A percentile compares a stretch with the other conserved stretches of the same genome.
Evolutionary conservation across 192 early-diverging fungal genomes (phyloP).

Genomic region (Diversispora epigaea): DNA sequence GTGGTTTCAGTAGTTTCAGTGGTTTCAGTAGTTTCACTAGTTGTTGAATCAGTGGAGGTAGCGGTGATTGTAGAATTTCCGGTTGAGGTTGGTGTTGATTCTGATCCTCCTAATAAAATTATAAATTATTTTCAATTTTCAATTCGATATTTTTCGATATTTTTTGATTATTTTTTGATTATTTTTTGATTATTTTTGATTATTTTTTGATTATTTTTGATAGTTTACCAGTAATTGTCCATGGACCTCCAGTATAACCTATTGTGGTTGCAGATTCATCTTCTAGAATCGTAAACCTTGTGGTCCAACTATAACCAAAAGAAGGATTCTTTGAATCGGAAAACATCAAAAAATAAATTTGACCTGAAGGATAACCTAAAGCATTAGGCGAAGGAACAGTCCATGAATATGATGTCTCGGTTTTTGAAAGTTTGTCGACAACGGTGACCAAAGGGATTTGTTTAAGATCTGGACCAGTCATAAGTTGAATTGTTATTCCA

Average conservation of each 20-base stretch:
- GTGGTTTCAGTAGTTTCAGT: too few species aligned
- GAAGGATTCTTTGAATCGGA: not conserved
- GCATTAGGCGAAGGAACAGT: not conserved
- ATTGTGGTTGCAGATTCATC: not conserved
- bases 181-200: not conserved
- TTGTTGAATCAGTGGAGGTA: too few species aligned
- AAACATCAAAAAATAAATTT: conserved; percentile 28
- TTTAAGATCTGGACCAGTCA: not conserved
- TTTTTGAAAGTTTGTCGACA: not conserved
- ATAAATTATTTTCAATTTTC: too few species aligned
- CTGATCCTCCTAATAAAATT: too few species aligned
- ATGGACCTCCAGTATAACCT: not conserved
- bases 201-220: not conserved
- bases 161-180: too few species aligned
- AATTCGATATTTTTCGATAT: too few species aligned
- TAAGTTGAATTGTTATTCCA: not conserved
- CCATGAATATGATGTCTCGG: not conserved
- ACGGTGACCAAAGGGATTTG: conserved; percentile 1
- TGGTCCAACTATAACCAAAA: conserved; percentile 1
- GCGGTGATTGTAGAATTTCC: too few species aligned
- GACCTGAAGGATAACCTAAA: not conserved
- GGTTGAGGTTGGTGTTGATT: too few species aligned
- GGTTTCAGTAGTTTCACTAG: too few species aligned
- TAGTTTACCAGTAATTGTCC: conserved; percentile 1
- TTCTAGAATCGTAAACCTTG: conserved; percentile 9